Evolutionary conservation across 352 stramenopile genomes (phyloP), one percentile per base, ranked within the genome.

Genomic region (Globisporangium spinosum): DNA sequence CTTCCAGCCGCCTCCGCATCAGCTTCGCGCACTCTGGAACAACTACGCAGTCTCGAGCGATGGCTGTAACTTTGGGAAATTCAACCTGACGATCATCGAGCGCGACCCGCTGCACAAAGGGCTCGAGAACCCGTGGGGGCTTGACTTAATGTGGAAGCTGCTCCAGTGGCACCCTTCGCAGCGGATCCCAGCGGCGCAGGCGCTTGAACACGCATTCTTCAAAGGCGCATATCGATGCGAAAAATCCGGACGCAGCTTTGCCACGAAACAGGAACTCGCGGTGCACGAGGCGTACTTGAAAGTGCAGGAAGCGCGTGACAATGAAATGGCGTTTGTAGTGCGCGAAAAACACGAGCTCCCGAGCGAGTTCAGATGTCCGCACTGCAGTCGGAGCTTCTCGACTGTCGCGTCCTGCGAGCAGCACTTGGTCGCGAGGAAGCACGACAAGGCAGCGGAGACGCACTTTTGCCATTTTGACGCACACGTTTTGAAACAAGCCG

Each of bases 81-180:
- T 98, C 74, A 95, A 98, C 49, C 80, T 81, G 68, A 97, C 93
- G n/a, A 79, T 98, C 15, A 74, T 94, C 22, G 79, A 85, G 34
- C 78, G 96, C 15, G 96, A 99, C 75, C 93, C 91, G 43, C 80
- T 98, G 12, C 91, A 88, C 43, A 85, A 89, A 2, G 96, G 96
- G 4, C 92, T 98, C 56, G 79, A 91, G 70, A 79, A 92, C 57
- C 60, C 65, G 0, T 95, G 75, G 72, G 84, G 84, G 1, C 75
- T 98, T 23, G 89, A 99, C 79, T 76, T 99, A 25, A 91, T 99
- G 65, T 98, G 90, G 87, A 85, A 90, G 38, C 73, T 99, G 45
- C 81, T 99, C 25, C 89, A 96, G 34, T 98, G 90, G 89, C 80
- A 98, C 78, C 95, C 97, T 13, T 75, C 75, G 12, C 79, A 98